These are phyloP conservation scores for Torulaspora globosa DNA, from an alignment of 1,139 yeast genomes.

Conservation along the genomic window DNA sequence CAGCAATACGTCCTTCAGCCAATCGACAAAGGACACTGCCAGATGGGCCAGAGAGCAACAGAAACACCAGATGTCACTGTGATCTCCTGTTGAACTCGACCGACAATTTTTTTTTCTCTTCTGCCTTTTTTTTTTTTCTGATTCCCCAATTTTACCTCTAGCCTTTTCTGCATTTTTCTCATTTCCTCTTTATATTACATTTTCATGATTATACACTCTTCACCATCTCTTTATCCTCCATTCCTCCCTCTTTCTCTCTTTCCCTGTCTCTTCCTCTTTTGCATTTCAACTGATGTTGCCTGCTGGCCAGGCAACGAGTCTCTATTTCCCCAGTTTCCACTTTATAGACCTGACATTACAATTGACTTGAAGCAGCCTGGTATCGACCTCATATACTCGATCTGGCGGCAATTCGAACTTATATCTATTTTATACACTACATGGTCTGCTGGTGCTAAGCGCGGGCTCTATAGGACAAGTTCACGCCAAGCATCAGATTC, in stretches of 20 bases:
- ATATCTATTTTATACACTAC: not conserved
- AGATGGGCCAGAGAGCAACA: conserved; percentile 90
- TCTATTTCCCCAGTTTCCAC: not conserved
- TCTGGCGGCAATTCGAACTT: not conserved
- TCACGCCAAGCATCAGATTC: not conserved
- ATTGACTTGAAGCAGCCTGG: not conserved
- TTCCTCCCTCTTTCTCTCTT: conserved; percentile 11
- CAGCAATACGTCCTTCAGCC: conserved; percentile 54
- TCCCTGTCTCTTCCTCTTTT: conserved; percentile 13
- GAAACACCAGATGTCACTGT: conserved; percentile 36
- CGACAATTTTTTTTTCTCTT: not conserved
- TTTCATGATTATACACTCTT: conserved; percentile 14
- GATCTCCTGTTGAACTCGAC: conserved; percentile 6
- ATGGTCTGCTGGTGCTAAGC: not conserved
- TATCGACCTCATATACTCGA: not conserved
- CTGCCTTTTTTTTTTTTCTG: conserved; percentile 14
- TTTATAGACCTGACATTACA: conserved; percentile 6
- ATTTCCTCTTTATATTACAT: conserved; percentile 14
- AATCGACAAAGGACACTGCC: conserved; percentile 78
- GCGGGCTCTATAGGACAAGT: not conserved
- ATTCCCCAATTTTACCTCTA: conserved; percentile 10
- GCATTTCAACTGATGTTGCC: conserved; percentile 8
- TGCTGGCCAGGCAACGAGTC: conserved; percentile 11
- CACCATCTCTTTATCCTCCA: conserved; percentile 12
- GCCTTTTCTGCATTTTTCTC: conserved; percentile 15